Evolutionary conservation across 2,329 filamentous ascomycete species (phyloP), one percentile per base, ranked within the genome.

Genomic region (Claviceps sp.): DNA sequence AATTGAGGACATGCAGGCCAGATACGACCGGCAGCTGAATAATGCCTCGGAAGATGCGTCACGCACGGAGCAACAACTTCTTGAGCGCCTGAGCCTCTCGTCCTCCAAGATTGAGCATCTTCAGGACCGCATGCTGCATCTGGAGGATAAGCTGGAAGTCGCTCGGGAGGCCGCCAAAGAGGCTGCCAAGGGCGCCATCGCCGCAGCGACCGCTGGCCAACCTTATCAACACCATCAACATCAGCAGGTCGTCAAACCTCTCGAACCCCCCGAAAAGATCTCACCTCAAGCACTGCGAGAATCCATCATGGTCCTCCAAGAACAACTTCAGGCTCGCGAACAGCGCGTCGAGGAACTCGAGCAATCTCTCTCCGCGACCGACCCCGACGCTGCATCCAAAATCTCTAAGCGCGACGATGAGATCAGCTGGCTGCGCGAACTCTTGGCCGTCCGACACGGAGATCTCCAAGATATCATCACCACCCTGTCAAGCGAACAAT

Each of bases 241-340:
- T 43, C 60, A 56, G 48, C 50, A 58, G 46, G 50, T 56, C 5
- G 53, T 56, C 5, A 69, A 72, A 26, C 70, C 66, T 58, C 64
- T 71, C 54, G 75, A 77, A 22, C 69, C 82, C 4, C 86, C 88
- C 0, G 89, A 93, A 65, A 95, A 86, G 74, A 88, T 96, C 53
- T 96, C 91, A 2, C 88, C 90, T 1, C 91, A 97, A 68, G 93
- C 93, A 6, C 78, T 98, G 37, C 85, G 93, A 34, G 93, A 98
- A 68, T 95, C 90, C 1, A 96, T 98, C 63, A 83, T 95, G 69
- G 93, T 96, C 17, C 75, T 98, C 26, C 93, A 98, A 69, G 91
- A 97, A 67, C 93, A 98, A 67, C 77, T 98, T 6, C 93, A 97
- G 66, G 89, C 93, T 60, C 89, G 93, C 50, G 93, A 98, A 70